Evolutionary conservation across 257 asterid species (phyloP).

Genomic region (Orobanche coerulescens): DNA sequence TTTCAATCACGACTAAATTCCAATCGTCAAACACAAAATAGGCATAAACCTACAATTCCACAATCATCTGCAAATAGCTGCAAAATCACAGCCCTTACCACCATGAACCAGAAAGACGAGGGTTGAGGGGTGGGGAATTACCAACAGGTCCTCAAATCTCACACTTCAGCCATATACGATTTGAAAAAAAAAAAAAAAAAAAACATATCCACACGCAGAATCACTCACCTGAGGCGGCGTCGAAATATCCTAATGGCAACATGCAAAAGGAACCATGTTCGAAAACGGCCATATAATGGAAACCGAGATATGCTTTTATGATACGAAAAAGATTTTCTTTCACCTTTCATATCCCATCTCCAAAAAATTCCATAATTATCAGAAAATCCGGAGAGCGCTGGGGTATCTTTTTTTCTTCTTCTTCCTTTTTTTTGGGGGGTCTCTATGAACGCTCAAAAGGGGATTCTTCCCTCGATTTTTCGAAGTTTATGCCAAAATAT

Average conservation of each 20-base stretch:
- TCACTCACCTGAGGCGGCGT: constrained; percentile 12
- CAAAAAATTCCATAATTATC: constrained; percentile 5
- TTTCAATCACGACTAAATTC: constrained; percentile 12
- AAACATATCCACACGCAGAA: constrained; percentile 8
- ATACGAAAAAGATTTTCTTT: constrained; percentile 8
- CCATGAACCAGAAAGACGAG: constrained; percentile 12
- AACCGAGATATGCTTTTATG: background rate
- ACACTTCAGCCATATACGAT: background rate
- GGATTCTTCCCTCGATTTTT: background rate
- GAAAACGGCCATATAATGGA: background rate
- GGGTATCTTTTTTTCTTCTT: too few species aligned
- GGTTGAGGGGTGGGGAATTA: background rate
- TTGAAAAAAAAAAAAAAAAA: background rate
- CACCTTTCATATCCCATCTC: constrained; percentile 15
- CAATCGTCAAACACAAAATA: constrained; percentile 17
- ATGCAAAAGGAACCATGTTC: constrained; percentile 15
- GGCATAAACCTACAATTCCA: constrained; percentile 20
- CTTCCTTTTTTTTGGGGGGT: too few species aligned
- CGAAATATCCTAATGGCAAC: constrained; percentile 12
- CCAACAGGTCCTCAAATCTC: constrained; percentile 3
- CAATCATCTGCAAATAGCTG: constrained; percentile 6
- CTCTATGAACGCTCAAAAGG: background rate
- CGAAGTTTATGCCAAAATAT: background rate
- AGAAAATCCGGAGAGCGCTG: background rate
- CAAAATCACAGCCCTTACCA: background rate